Evolutionary conservation across 2,329 filamentous ascomycete species (phyloP).

Genomic region (Alternaria metachromatica): DNA sequence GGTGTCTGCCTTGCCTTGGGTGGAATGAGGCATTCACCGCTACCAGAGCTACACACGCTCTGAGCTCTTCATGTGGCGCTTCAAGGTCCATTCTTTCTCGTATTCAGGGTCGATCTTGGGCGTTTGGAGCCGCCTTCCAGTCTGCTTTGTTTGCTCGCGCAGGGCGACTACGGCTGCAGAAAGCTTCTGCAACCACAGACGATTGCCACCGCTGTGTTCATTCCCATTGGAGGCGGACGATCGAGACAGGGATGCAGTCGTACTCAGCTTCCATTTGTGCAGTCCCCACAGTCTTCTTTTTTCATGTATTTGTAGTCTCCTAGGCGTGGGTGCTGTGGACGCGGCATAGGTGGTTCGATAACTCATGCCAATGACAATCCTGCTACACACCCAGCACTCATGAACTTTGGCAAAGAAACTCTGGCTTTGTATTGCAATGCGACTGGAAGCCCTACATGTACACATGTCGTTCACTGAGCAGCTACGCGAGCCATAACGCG

Average conservation of each 20-base stretch:
- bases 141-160: background rate
- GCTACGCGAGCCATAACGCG: background rate
- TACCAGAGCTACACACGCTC: background rate
- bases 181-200: background rate
- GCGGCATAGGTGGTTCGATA: background rate
- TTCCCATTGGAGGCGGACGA: background rate
- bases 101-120: background rate
- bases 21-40: background rate
- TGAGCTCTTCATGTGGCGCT: background rate
- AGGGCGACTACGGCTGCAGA: background rate
- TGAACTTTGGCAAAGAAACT: background rate
- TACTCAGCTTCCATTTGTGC: background rate
- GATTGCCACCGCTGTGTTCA: background rate
- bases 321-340: background rate
- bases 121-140: background rate
- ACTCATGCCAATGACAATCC: background rate
- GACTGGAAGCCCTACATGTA: background rate
- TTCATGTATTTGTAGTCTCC: fast-evolving
- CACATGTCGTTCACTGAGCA: background rate
- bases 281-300: background rate
- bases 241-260: background rate
- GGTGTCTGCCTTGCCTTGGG: background rate
- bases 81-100: background rate
- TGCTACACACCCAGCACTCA: background rate
- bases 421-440: fast-evolving